These are phyloP conservation scores for Naganishia vishniacii DNA, from an alignment of 768 basidiomycete species.

Conservation along the genomic window DNA sequence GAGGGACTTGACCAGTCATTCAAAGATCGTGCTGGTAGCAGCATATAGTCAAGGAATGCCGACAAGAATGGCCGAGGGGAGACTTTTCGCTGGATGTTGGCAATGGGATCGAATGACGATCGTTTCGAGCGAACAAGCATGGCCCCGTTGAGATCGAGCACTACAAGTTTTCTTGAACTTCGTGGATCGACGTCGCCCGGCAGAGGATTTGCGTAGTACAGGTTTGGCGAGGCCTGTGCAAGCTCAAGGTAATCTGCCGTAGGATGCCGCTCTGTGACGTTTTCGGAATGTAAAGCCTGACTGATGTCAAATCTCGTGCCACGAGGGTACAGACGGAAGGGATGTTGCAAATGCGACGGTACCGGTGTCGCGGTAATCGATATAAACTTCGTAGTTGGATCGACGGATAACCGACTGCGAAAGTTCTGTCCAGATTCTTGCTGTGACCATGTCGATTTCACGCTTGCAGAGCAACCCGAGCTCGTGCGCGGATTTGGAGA, in stretches of 20 bases:
- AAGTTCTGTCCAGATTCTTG: too few species aligned
- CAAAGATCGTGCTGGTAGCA: conserved; percentile 21
- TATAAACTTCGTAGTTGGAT: neutral
- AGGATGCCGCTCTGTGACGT: conserved; percentile 12
- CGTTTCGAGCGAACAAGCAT: conserved; percentile 32
- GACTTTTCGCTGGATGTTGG: neutral
- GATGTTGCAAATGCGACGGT: conserved; percentile 19
- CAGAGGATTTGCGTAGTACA: conserved; percentile 2
- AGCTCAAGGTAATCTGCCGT: conserved; percentile 17
- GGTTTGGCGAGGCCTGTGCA: conserved; percentile 2
- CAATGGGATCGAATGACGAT: neutral
- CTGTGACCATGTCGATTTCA: too few species aligned
- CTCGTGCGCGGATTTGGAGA: too few species aligned
- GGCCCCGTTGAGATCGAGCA: conserved; percentile 47
- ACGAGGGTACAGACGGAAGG: conserved; percentile 20
- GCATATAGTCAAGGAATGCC: conserved; percentile 41
- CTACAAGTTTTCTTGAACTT: conserved; percentile 37
- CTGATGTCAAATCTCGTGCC: conserved; percentile 18
- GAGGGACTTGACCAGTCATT: neutral
- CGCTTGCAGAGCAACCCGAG: too few species aligned
- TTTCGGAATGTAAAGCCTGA: neutral
- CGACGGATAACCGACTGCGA: neutral
- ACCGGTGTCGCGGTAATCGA: neutral
- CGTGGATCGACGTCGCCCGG: neutral
- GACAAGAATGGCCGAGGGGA: conserved; percentile 41